Evolutionary conservation across 75 land plant genomes (phyloP).

Genomic region (Cupressus sempervirens): DNA sequence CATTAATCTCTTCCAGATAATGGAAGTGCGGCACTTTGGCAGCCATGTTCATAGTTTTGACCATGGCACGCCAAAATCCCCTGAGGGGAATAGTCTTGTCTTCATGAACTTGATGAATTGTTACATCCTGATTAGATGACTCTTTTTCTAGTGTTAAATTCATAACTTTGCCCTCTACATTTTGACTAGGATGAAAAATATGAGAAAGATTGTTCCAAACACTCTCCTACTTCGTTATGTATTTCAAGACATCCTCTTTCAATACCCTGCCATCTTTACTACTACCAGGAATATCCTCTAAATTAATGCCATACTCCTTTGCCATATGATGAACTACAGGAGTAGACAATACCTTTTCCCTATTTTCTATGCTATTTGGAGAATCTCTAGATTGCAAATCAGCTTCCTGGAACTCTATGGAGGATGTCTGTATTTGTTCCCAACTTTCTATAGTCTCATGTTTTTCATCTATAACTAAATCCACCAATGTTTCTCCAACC

Average conservation of each 20-base stretch:
- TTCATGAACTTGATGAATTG: conserved; percentile 12
- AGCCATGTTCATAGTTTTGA: no score
- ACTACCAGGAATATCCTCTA: conserved; percentile 63
- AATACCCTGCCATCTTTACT: conserved; percentile 90
- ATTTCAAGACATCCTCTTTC: conserved; percentile 71
- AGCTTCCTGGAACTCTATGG: background rate
- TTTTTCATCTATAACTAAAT: conserved; percentile 47
- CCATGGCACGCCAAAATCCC: no score
- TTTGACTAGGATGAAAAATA: background rate
- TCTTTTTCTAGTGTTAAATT: background rate
- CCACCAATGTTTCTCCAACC: conserved; percentile 96
- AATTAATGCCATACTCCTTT: conserved; percentile 64
- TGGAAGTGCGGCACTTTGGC: no score
- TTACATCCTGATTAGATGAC: background rate
- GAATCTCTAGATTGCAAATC: conserved; percentile 13
- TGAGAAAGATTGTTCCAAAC: conserved; percentile 26
- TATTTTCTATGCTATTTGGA: background rate
- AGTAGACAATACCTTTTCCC: conserved; percentile 52
- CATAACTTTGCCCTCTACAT: background rate
- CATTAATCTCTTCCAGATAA: no score
- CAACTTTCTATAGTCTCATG: background rate
- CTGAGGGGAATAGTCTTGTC: conserved; percentile 55
- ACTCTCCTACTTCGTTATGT: conserved; percentile 42
- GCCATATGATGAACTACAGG: conserved; percentile 87
- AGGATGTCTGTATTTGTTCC: background rate